These are phyloP conservation scores for Ramalina intermedia DNA, from an alignment of 495 filamentous ascomycete species.

Conservation along the genomic window DNA sequence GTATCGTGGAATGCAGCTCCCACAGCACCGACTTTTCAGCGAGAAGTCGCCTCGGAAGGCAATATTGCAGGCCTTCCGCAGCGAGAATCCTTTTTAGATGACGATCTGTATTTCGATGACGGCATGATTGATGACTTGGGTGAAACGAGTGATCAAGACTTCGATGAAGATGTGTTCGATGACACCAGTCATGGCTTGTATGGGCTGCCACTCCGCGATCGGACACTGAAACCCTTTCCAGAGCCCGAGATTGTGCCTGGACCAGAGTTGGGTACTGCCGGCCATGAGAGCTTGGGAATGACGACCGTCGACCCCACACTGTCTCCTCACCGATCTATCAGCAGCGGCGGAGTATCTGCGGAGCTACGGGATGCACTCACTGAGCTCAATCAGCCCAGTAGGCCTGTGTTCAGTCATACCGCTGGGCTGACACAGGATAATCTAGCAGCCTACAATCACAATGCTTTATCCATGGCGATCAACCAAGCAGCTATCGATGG, in stretches of 20 bases:
- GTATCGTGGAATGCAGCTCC: constrained; percentile 11
- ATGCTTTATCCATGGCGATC: constrained; percentile 65
- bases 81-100: constrained; percentile 31
- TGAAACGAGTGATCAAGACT: constrained; percentile 38
- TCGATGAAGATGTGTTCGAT: constrained; percentile 74
- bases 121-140: constrained; percentile 49
- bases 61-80: constrained; percentile 10
- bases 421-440: constrained; percentile 38
- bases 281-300: not conserved
- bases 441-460: constrained; percentile 53
- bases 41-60: constrained; percentile 1
- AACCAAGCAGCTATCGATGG: constrained; percentile 57
- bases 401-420: constrained; percentile 14
- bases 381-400: constrained; percentile 7
- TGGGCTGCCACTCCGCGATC: constrained; percentile 15
- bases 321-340: not conserved
- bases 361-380: constrained; percentile 14
- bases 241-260: constrained; percentile 16
- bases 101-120: constrained; percentile 75
- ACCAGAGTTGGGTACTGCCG: too few relatives aligned
- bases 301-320: not conserved
- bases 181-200: constrained; percentile 41
- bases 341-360: constrained; percentile 3
- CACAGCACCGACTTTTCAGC: not conserved
- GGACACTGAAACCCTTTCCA: constrained; percentile 20